Base-by-base conservation (phyloP, 2,329 filamentous ascomycete genomes). In the Colletotrichum kahawae region DNA sequence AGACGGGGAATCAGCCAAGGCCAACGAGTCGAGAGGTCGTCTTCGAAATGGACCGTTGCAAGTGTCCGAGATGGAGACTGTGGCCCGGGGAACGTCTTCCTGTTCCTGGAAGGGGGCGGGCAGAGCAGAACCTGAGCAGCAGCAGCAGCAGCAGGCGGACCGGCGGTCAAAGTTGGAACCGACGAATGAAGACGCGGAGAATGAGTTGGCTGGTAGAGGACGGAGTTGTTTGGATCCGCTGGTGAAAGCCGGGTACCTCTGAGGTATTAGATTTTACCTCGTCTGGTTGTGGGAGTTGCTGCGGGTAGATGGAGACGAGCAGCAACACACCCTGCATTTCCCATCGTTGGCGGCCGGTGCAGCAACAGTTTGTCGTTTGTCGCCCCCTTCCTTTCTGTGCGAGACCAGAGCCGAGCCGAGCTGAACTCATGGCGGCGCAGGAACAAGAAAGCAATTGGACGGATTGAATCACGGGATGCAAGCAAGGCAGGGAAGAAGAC, bases 1-100 rank as follows among this genome's bases (percentile, higher is more conserved):
- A 18, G 51, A 71, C 54, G 59, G 70, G 64, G 54, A 71, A 60
- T 54, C 18, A 68, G 43, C 63, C 63, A 48, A 67, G 70, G 65
- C 38, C 63, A 56, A 71, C 34, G 27, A 62, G 29, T 60, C 62
- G 34, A 71, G 31, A 31, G 51, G 51, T 70, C 51, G 63, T 21
- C 34, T 43, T 68, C 21, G 16, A 60, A 59, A 71, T 60, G 65
- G 70, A 43, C 56, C 27, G 24, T 38, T 63, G 31, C 31, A 27
- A 62, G 70, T 31, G 56, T 69, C 65, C 65, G 43, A 43, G 48
- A 48, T 66, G 60, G 57, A n/a, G 29, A 31, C 29, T 33, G 29
- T 24, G 68, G 48, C 24, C 64, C 38, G 38, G 56, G 48, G 33
- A 36, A 33, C 33, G 38, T 12, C 33, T 48, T 65, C 36, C 60